Evolutionary conservation across 345 rosid genomes (phyloP).

Genomic region (Hibiscus mutabilis): DNA sequence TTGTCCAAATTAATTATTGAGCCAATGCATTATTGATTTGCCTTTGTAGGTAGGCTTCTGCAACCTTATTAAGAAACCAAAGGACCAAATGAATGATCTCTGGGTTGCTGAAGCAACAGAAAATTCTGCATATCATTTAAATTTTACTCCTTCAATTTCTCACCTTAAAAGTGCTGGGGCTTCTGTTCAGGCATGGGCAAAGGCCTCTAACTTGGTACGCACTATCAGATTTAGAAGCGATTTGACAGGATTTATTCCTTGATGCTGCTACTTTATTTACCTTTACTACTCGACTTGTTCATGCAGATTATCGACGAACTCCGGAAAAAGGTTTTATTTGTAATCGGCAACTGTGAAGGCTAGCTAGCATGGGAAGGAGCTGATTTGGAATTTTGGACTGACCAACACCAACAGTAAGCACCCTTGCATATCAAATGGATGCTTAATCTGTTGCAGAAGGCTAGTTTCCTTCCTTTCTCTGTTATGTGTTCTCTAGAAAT

Average conservation of each 20-base stretch:
- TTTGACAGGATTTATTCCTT: slow-evolving; percentile 1
- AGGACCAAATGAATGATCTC: slow-evolving; percentile 56
- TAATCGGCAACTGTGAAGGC: slow-evolving; percentile 34
- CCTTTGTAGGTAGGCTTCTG: slow-evolving; percentile 66
- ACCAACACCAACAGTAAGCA: slow-evolving; percentile 17
- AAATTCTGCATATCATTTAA: slow-evolving; percentile 54
- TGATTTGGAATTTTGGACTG: neutral
- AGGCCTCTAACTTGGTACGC: slow-evolving; percentile 46
- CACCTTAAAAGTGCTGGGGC: slow-evolving; percentile 60
- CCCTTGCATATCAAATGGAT: neutral
- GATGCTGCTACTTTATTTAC: neutral
- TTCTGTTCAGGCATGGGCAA: slow-evolving; percentile 59
- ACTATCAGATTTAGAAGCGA: neutral
- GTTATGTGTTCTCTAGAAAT: neutral
- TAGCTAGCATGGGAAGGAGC: slow-evolving; percentile 24
- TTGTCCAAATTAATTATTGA: neutral
- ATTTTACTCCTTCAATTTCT: slow-evolving; percentile 34
- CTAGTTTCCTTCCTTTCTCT: neutral
- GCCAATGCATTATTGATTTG: neutral
- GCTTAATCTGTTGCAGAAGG: neutral
- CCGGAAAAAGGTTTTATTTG: slow-evolving; percentile 44
- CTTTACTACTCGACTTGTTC: slow-evolving; percentile 4
- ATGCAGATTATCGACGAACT: slow-evolving; percentile 53
- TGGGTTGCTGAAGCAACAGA: slow-evolving; percentile 91
- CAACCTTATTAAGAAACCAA: slow-evolving; percentile 72